phyloP scores from a whole-genome alignment of 2,329 filamentous ascomycete genomes.

The Graphilbum sp. region DNA sequence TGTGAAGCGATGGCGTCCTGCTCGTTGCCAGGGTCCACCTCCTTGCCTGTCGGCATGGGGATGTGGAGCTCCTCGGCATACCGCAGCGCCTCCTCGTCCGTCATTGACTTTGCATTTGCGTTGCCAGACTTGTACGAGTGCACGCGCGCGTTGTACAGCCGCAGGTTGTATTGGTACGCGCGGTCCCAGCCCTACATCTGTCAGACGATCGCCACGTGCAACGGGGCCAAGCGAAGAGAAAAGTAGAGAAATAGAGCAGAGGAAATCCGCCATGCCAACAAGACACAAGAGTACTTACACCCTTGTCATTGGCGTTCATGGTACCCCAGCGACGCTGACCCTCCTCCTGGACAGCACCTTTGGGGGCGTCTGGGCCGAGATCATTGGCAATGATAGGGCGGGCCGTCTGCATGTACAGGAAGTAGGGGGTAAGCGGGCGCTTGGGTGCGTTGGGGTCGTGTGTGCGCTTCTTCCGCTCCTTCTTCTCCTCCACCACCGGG shows the following conservation, averaged over 20 bases:
- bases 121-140: slow-evolving; percentile 49
- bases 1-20: slow-evolving; percentile 43
- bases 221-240: not conserved
- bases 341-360: slow-evolving; percentile 77
- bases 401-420: slow-evolving; percentile 83
- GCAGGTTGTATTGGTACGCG: slow-evolving; percentile 50
- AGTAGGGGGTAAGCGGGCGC: slow-evolving; percentile 84
- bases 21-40: slow-evolving; percentile 28
- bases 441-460: slow-evolving; percentile 91
- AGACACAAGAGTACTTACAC: slow-evolving; percentile 18
- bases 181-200: slow-evolving; percentile 39
- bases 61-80: slow-evolving; percentile 45
- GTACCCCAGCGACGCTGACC: slow-evolving; percentile 73
- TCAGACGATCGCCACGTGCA: slow-evolving; percentile 6
- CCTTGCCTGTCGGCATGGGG: slow-evolving; percentile 32
- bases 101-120: slow-evolving; percentile 40
- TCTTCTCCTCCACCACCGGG: slow-evolving; percentile 48
- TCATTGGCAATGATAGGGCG: slow-evolving; percentile 69
- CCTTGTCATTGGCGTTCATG: slow-evolving; percentile 60
- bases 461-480: slow-evolving; percentile 76
- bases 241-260: too few species aligned
- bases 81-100: slow-evolving; percentile 39
- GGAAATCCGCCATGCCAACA: too few species aligned
- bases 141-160: slow-evolving; percentile 47
- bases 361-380: slow-evolving; percentile 57